Evolutionary conservation across 257 asterid genomes (phyloP).

Genomic region (Nemophila menziesii): DNA sequence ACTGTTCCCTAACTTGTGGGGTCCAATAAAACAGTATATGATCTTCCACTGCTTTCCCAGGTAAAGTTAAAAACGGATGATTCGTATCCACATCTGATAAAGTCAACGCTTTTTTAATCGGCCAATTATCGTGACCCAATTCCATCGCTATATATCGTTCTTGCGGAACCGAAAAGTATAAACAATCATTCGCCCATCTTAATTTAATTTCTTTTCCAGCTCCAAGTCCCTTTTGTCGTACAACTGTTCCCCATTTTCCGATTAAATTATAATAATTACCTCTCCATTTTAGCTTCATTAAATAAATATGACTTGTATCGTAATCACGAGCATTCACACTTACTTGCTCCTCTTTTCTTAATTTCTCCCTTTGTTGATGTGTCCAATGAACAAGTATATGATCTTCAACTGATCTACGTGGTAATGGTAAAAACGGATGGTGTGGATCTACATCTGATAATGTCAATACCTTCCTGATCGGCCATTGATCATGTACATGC

Average conservation of each 20-base stretch:
- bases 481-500: constrained; percentile 77
- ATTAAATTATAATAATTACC: constrained; percentile 63
- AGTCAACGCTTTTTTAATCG: constrained; percentile 65
- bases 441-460: constrained; percentile 66
- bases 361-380: constrained; percentile 47
- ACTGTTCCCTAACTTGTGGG: constrained; percentile 49
- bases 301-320: constrained; percentile 55
- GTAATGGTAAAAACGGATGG: constrained; percentile 72
- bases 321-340: constrained; percentile 54
- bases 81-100: constrained; percentile 71
- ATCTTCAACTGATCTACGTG: constrained; percentile 72
- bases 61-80: constrained; percentile 75
- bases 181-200: constrained; percentile 54
- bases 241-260: constrained; percentile 66
- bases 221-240: constrained; percentile 60
- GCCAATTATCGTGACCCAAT: constrained; percentile 54
- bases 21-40: constrained; percentile 58
- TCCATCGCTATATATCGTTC: constrained; percentile 31
- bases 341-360: constrained; percentile 65
- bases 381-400: constrained; percentile 62
- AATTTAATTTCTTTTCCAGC: constrained; percentile 60
- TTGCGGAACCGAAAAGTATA: constrained; percentile 64
- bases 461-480: constrained; percentile 58
- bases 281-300: constrained; percentile 65
- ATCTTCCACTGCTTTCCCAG: constrained; percentile 75